Conservation (phyloP, 164 flowering plant species). For the Magnolia sinica region DNA sequence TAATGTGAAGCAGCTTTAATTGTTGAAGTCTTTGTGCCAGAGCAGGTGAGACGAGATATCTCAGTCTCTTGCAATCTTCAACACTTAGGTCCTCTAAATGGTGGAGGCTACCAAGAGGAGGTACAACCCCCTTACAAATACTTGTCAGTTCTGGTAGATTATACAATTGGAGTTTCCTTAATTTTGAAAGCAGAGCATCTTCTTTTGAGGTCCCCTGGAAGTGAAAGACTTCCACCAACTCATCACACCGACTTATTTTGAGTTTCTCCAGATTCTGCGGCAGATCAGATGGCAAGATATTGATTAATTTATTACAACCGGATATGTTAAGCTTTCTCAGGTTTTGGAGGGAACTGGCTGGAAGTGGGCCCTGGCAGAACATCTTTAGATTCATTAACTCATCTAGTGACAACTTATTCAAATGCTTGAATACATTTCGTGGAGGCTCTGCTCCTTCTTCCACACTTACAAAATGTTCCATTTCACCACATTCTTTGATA, state of each 20-base stretch:
- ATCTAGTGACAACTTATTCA: not conserved
- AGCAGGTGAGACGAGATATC: not conserved
- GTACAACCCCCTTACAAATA: conserved; percentile 1
- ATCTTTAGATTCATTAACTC: not conserved
- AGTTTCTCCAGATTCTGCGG: not conserved
- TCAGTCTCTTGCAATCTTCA: not conserved
- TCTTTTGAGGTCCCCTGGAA: not conserved
- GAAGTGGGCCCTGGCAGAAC: not conserved
- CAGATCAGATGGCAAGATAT: not conserved
- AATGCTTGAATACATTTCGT: not conserved
- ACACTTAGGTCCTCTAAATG: not conserved
- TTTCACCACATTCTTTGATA: too few relatives aligned
- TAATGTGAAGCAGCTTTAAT: not conserved
- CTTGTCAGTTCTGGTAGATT: not conserved
- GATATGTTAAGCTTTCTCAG: not conserved
- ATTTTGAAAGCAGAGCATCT: not conserved
- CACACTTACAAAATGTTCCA: too few relatives aligned
- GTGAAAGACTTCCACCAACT: conserved; percentile 5
- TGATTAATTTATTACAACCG: not conserved
- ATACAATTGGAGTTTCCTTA: not conserved
- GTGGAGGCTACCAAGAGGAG: conserved; percentile 6
- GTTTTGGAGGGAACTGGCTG: not conserved
- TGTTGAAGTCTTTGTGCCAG: not conserved
- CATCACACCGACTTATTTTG: not conserved
- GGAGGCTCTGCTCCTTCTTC: too few relatives aligned